Percentiles rank a stretch among this genome's conserved stretches.
Evolutionary conservation across 768 basidiomycete genomes (phyloP).

Genomic region (Auricularia sp.): DNA sequence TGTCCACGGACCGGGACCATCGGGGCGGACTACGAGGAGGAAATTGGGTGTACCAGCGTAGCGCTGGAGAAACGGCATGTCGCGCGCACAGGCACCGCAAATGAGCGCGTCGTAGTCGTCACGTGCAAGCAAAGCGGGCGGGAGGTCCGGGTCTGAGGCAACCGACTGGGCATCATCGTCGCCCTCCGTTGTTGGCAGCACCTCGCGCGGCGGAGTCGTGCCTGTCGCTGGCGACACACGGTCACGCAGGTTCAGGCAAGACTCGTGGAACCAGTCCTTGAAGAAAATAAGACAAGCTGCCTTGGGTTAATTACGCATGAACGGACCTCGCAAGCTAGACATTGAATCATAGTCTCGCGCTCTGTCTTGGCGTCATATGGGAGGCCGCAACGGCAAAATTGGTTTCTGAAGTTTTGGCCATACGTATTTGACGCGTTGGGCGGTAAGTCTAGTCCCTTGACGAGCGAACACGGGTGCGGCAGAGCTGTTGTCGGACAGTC

Average conservation of each 20-base stretch:
- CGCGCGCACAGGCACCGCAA: constrained; percentile 57
- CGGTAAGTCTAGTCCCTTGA: constrained; percentile 38
- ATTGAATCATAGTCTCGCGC: constrained; percentile 82
- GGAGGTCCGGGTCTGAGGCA: constrained; percentile 45
- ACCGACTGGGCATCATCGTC: constrained; percentile 47
- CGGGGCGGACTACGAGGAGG: constrained; percentile 53
- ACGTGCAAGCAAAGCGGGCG: constrained; percentile 56
- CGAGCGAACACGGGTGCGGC: constrained; percentile 53
- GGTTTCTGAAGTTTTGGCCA: constrained; percentile 56
- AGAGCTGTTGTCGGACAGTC: constrained; percentile 70
- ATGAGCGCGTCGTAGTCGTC: constrained; percentile 67
- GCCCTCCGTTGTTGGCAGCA: constrained; percentile 21
- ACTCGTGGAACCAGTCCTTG: constrained; percentile 89
- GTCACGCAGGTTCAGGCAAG: constrained; percentile 71
- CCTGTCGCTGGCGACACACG: constrained; percentile 16
- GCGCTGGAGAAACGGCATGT: constrained; percentile 40
- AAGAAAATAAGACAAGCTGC: too few species aligned
- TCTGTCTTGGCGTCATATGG: constrained; percentile 66
- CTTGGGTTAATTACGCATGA: too few species aligned
- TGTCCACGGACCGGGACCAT: constrained; percentile 34
- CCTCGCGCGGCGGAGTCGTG: constrained; percentile 38
- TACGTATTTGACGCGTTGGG: constrained; percentile 52
- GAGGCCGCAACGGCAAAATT: constrained; percentile 67
- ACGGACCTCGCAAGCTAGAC: constrained; percentile 67
- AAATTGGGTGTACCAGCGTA: constrained; percentile 61